Evolutionary conservation across 371 early-diverging fungal genomes (phyloP).

Genomic region (Conidiobolus incongruus): DNA sequence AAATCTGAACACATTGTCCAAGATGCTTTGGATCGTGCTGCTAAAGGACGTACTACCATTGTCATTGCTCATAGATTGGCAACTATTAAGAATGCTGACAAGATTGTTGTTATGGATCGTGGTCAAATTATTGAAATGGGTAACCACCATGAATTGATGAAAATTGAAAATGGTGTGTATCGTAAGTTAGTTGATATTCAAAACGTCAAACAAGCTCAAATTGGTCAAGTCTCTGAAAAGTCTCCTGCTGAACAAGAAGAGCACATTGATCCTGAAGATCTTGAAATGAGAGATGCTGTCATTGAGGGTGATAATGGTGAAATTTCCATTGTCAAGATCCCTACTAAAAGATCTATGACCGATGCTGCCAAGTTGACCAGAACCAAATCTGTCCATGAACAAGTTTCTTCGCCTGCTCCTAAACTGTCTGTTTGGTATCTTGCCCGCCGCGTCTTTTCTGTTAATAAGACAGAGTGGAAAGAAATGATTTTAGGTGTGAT

Average conservation of each 20-base stretch:
- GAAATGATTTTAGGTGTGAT: conserved; percentile 6
- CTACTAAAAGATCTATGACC: not conserved
- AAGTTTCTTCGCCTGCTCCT: not conserved
- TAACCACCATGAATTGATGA: conserved; percentile 35
- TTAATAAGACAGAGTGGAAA: conserved; percentile 9
- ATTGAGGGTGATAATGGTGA: no score
- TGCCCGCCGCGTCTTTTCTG: conserved; percentile 1
- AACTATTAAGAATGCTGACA: conserved; percentile 56
- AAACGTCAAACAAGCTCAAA: conserved; percentile 14
- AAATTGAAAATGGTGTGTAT: conserved; percentile 18
- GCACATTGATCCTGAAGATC: not conserved
- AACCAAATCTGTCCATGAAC: conserved; percentile 1
- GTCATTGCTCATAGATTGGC: conserved; percentile 77
- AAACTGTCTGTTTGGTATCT: not conserved
- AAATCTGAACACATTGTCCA: conserved; percentile 61
- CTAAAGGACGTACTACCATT: conserved; percentile 61
- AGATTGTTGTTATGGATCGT: conserved; percentile 54
- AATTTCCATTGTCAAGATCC: not conserved
- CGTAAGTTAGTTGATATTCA: conserved; percentile 27
- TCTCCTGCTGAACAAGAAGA: not conserved
- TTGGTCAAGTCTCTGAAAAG: not conserved
- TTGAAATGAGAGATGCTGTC: not conserved
- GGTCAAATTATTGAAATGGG: conserved; percentile 50
- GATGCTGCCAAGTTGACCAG: conserved; percentile 1
- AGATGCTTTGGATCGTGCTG: conserved; percentile 48